Conservation (phyloP, 208 protist genomes). For the Vickermania spadyakhi region DNA sequence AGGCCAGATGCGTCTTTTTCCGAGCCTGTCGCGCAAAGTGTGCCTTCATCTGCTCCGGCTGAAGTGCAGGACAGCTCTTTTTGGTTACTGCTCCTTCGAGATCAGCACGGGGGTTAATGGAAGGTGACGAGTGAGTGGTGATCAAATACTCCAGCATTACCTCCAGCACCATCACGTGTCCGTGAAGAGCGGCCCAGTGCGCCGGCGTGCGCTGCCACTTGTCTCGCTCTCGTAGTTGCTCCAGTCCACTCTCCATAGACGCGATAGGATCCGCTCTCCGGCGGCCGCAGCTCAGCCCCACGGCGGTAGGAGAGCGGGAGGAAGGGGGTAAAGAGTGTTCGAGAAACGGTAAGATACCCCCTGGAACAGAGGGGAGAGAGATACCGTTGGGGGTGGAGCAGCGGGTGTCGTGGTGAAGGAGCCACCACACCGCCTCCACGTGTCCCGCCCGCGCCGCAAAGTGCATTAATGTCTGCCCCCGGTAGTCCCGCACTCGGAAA, state of each 20-base stretch:
- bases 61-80: background rate
- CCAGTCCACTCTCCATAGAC: background rate
- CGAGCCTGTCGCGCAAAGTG: background rate
- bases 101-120: background rate
- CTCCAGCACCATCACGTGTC: constrained; percentile 19
- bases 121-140: background rate
- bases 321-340: too few species aligned
- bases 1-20: constrained; percentile 1
- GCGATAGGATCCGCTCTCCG: background rate
- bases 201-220: constrained; percentile 60
- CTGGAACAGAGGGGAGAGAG: too few species aligned
- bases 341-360: too few species aligned
- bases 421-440: constrained; percentile 12
- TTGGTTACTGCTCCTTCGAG: background rate
- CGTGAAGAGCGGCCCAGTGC: constrained; percentile 54
- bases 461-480: constrained; percentile 56
- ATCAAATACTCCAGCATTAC: constrained; percentile 12
- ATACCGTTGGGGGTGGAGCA: too few species aligned
- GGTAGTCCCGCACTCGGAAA: constrained; percentile 13
- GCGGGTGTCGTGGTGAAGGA: constrained; percentile 20
- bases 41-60: background rate
- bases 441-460: constrained; percentile 34
- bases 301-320: background rate
- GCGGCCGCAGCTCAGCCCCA: background rate
- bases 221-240: constrained; percentile 13